A percentile compares a stretch with the other conserved stretches of the same genome.
Conservation (phyloP, 2,329 filamentous ascomycete species). For the Hypoxylon rubiginosum region DNA sequence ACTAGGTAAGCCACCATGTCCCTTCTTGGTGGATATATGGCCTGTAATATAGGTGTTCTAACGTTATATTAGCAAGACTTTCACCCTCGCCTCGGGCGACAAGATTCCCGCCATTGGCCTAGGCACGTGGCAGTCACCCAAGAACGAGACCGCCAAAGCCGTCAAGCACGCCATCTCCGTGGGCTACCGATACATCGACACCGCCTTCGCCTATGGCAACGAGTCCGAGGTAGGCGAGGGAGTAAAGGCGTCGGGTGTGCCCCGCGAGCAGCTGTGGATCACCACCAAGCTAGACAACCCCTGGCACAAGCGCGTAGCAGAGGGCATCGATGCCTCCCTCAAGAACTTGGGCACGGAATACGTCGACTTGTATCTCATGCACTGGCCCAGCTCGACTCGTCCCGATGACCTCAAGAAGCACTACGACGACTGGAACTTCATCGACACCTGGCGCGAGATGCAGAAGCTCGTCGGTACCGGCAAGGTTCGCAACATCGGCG, state of each 20-base stretch:
- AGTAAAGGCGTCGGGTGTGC: conserved; percentile 73
- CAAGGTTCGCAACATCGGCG: conserved; percentile 84
- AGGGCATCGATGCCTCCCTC: conserved; percentile 72
- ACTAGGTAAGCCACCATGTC: conserved; percentile 40
- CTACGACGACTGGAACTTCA: conserved; percentile 83
- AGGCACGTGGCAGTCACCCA: conserved; percentile 84
- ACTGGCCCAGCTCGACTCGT: conserved; percentile 77
- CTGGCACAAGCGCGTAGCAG: conserved; percentile 77
- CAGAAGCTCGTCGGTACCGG: conserved; percentile 76
- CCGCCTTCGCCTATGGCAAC: conserved; percentile 83
- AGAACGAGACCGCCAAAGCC: conserved; percentile 75
- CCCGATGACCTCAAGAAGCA: conserved; percentile 75
- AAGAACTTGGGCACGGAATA: conserved; percentile 73
- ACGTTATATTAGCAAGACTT: conserved; percentile 62
- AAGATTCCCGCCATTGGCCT: conserved; percentile 83
- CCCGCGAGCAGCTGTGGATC: conserved; percentile 76
- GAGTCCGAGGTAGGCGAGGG: conserved; percentile 76
- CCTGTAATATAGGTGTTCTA: conserved; percentile 5
- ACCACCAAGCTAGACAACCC: conserved; percentile 89
- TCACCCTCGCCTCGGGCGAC: conserved; percentile 80
- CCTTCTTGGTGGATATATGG: background rate
- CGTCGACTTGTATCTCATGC: conserved; percentile 78
- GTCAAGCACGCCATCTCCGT: conserved; percentile 76
- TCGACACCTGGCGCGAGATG: conserved; percentile 82
- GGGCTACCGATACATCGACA: conserved; percentile 84